Evolutionary conservation across 2,329 filamentous ascomycete genomes (phyloP).

Genomic region (Alternaria atra): DNA sequence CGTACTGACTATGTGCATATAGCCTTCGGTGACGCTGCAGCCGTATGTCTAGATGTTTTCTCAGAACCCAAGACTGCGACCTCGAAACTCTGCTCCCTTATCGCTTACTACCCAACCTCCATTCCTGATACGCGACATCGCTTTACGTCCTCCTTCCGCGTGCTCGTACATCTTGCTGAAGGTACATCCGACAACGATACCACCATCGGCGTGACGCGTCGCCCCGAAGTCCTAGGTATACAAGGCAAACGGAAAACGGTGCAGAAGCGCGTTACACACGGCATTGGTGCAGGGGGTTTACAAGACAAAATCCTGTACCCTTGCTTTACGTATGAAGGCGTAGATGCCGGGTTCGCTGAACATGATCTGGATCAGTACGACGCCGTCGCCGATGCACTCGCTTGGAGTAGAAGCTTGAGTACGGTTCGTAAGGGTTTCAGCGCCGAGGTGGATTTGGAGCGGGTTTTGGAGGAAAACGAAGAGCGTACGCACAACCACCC

Average conservation of each 20-base stretch:
- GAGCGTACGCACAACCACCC: constrained; percentile 37
- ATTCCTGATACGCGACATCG: constrained; percentile 63
- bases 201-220: constrained; percentile 59
- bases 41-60: constrained; percentile 66
- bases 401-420: constrained; percentile 72
- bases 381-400: constrained; percentile 68
- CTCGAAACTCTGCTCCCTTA: constrained; percentile 64
- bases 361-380: constrained; percentile 74
- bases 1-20: constrained; percentile 13
- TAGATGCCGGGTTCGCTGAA: constrained; percentile 74
- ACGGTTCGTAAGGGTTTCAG: constrained; percentile 68
- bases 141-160: constrained; percentile 55
- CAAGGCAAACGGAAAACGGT: constrained; percentile 61
- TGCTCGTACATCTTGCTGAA: constrained; percentile 67
- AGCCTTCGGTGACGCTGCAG: constrained; percentile 71
- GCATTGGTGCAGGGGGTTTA: constrained; percentile 60
- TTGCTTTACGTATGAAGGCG: constrained; percentile 65
- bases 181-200: constrained; percentile 46
- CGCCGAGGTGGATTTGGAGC: constrained; percentile 57
- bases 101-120: constrained; percentile 70
- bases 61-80: constrained; percentile 62
- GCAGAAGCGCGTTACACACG: constrained; percentile 60
- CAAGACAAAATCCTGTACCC: constrained; percentile 54
- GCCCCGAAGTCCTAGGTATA: constrained; percentile 62
- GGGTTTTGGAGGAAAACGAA: constrained; percentile 54